A percentile compares a stretch with the other conserved stretches of the same genome.
These are phyloP conservation scores for Xylaria hypoxylon DNA, from an alignment of 2,329 filamentous ascomycete genomes.

Conservation along the genomic window DNA sequence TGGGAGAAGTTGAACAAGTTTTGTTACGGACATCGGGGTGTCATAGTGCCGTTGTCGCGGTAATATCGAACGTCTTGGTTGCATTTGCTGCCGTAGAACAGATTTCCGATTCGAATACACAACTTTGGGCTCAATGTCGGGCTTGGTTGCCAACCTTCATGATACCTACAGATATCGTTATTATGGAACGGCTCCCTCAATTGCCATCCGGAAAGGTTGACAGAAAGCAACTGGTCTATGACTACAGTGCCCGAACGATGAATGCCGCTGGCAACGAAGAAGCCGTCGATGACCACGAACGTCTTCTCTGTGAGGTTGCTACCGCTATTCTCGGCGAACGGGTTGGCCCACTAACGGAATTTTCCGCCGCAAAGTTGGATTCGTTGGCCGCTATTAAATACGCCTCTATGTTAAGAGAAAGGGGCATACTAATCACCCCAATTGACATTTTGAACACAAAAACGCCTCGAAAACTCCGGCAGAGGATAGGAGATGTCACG, in stretches of 20 bases:
- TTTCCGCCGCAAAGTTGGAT: slow-evolving; percentile 55
- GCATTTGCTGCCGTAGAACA: slow-evolving; percentile 74
- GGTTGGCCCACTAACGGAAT: slow-evolving; percentile 46
- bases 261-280: slow-evolving; percentile 26
- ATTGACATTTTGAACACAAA: slow-evolving; percentile 70
- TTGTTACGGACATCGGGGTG: slow-evolving; percentile 71
- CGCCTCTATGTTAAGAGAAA: slow-evolving; percentile 70
- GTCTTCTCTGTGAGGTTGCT: slow-evolving; percentile 51
- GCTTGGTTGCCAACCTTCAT: slow-evolving; percentile 86
- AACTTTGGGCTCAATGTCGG: slow-evolving; percentile 70
- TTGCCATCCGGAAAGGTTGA: slow-evolving; percentile 88
- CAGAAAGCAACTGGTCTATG: slow-evolving; percentile 69
- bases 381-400: slow-evolving; percentile 61
- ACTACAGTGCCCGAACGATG: slow-evolving; percentile 55
- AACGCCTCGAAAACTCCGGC: slow-evolving; percentile 51
- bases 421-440: slow-evolving; percentile 67
- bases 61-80: slow-evolving; percentile 76
- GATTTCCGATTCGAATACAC: slow-evolving; percentile 51
- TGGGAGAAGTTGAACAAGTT: slow-evolving; percentile 81
- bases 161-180: slow-evolving; percentile 79
- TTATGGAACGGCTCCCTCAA: slow-evolving; percentile 74
- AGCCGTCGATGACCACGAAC: slow-evolving; percentile 51
- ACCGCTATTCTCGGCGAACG: slow-evolving; percentile 44
- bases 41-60: slow-evolving; percentile 73
- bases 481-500: slow-evolving; percentile 12